A percentile compares a stretch with the other conserved stretches of the same genome.
Conservation (phyloP, 2,329 filamentous ascomycete species). For the Fusarium gaditjirri region DNA sequence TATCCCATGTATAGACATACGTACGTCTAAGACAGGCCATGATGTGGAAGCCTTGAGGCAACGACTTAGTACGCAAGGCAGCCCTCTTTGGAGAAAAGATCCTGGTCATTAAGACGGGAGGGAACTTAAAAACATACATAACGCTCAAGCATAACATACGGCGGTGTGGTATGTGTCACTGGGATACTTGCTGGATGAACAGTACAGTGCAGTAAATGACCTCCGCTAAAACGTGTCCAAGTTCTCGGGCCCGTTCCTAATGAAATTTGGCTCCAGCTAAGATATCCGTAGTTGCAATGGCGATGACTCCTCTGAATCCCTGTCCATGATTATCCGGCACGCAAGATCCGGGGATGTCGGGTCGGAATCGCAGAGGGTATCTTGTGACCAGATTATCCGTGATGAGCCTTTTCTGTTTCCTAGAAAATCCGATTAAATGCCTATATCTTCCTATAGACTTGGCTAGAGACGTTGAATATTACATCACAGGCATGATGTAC, state of each 20-base stretch:
- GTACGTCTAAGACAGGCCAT: constrained; percentile 6
- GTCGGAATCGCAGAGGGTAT: constrained; percentile 1
- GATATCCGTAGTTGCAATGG: background rate
- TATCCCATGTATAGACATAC: background rate
- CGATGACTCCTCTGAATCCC: constrained; percentile 25
- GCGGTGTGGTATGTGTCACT: background rate
- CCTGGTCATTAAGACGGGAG: constrained; percentile 1
- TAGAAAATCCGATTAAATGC: background rate
- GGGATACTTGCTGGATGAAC: background rate
- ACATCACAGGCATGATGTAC: background rate
- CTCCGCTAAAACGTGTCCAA: background rate
- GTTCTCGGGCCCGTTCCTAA: constrained; percentile 3
- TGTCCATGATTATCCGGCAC: constrained; percentile 31
- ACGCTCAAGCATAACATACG: constrained; percentile 22
- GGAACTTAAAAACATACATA: constrained; percentile 9
- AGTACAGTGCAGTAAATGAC: background rate
- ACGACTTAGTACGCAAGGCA: constrained; percentile 24
- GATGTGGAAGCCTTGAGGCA: constrained; percentile 35
- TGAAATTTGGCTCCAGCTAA: background rate
- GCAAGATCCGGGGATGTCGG: constrained; percentile 28
- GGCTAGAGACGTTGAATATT: background rate
- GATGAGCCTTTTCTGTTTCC: constrained; percentile 3
- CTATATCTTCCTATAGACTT: background rate
- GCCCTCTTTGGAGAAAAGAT: constrained; percentile 11
- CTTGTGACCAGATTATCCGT: constrained; percentile 11